Evolutionary conservation across 1,284 basidiomycete genomes (phyloP).

Genomic region (Moniliella sp.): DNA sequence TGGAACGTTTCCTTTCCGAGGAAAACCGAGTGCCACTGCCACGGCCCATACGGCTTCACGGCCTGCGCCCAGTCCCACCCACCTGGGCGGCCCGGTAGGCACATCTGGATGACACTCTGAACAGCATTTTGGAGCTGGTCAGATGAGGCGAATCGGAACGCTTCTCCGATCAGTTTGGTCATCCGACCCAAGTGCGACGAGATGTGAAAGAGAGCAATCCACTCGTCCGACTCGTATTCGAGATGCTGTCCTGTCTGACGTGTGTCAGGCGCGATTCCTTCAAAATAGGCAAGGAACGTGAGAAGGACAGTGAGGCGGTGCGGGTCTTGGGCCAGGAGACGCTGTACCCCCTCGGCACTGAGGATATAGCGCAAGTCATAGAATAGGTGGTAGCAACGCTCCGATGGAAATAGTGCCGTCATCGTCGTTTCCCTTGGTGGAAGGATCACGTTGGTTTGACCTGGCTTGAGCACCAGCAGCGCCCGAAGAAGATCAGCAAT

Average conservation of each 20-base stretch:
- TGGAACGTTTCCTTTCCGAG: conserved; percentile 20
- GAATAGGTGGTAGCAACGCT: conserved; percentile 26
- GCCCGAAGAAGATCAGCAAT: conserved; percentile 16
- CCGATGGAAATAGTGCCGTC: conserved; percentile 12
- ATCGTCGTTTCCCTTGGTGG: no score
- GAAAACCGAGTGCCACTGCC: no score
- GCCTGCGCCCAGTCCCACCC: no score
- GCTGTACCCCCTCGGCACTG: conserved; percentile 21
- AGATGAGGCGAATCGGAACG: no score
- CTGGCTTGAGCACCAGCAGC: conserved; percentile 4
- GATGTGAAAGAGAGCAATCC: conserved; percentile 28
- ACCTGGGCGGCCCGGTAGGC: no score
- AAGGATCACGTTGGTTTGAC: no score
- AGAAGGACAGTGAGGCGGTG: conserved; percentile 13
- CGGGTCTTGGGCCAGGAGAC: conserved; percentile 9
- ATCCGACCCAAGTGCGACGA: conserved; percentile 22
- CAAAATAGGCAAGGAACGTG: conserved; percentile 21
- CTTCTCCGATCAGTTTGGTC: conserved; percentile 24
- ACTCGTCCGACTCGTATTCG: conserved; percentile 30
- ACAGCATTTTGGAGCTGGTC: no score
- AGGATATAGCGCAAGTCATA: conserved; percentile 28
- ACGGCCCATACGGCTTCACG: no score
- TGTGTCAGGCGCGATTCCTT: conserved; percentile 20
- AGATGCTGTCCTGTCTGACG: conserved; percentile 22
- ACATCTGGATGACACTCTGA: no score